phyloP scores from a whole-genome alignment of 2,329 filamentous ascomycete species.

The Ramularia collo-cygni region DNA sequence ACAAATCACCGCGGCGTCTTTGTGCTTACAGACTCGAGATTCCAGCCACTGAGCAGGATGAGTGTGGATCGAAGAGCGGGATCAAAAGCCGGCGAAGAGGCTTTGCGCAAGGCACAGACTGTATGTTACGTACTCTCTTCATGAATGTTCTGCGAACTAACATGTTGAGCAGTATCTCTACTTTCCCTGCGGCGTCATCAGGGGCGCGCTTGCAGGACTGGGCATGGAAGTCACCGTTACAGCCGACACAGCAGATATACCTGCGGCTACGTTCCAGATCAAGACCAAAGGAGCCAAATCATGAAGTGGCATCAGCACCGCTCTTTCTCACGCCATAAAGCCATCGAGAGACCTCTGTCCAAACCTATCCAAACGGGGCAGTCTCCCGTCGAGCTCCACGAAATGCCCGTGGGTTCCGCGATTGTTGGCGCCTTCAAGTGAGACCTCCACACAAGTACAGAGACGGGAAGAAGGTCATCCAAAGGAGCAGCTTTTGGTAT shows the following conservation, averaged over 20 bases:
- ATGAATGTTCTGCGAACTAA: background rate
- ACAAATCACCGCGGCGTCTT: constrained; percentile 97
- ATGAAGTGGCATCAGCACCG: too few species aligned
- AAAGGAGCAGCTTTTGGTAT: constrained; percentile 10
- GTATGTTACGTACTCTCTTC: constrained; percentile 46
- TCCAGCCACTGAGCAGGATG: constrained; percentile 85
- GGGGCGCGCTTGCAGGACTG: constrained; percentile 85
- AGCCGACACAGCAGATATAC: constrained; percentile 80
- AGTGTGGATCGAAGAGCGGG: constrained; percentile 55
- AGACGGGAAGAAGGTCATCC: background rate
- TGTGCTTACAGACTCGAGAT: constrained; percentile 87
- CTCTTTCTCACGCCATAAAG: too few species aligned
- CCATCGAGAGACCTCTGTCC: too few species aligned
- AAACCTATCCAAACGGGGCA: too few species aligned
- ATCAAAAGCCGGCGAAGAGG: constrained; percentile 28
- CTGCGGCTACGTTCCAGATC: constrained; percentile 89
- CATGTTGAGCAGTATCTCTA: constrained; percentile 66
- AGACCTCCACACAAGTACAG: too few species aligned
- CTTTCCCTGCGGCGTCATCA: constrained; percentile 89
- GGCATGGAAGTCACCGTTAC: constrained; percentile 88
- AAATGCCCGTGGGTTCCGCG: too few species aligned
- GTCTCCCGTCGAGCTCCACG: too few species aligned
- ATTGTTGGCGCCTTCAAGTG: too few species aligned
- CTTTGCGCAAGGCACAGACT: constrained; percentile 67
- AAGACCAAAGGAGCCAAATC: constrained; percentile 68